Percentiles rank a stretch among this genome's conserved stretches.
These are phyloP conservation scores for Hygrophila difformis DNA, from an alignment of 257 asterid genomes.

Conservation along the genomic window DNA sequence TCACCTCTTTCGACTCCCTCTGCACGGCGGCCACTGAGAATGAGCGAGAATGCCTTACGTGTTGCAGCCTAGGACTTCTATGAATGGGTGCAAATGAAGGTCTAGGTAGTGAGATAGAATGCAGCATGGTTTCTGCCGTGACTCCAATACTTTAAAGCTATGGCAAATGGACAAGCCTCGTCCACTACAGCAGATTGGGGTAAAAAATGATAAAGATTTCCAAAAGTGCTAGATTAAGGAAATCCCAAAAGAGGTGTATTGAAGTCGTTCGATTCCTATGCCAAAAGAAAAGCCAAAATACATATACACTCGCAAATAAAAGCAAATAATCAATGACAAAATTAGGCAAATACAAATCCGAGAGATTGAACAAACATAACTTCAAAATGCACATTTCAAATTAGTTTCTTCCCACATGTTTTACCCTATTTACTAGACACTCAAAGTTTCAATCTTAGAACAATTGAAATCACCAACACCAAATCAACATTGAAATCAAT, in stretches of 20 bases:
- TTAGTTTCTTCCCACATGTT: too few relatives aligned
- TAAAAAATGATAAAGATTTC: not conserved
- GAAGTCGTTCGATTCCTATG: not conserved
- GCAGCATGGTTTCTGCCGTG: constrained; percentile 16
- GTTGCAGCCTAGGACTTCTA: constrained; percentile 4
- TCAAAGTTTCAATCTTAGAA: too few relatives aligned
- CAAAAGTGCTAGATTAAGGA: not conserved
- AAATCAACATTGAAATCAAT: too few relatives aligned
- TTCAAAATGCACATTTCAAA: too few relatives aligned
- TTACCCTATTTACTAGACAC: too few relatives aligned
- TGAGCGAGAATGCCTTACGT: constrained; percentile 15
- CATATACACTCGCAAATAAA: too few relatives aligned
- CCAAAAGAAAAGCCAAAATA: not conserved
- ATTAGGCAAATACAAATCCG: too few relatives aligned
- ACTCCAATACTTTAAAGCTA: constrained; percentile 15
- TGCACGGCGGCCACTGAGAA: constrained; percentile 26
- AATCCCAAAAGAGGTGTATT: not conserved
- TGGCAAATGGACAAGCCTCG: constrained; percentile 13
- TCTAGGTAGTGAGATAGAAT: constrained; percentile 18
- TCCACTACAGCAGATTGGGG: not conserved
- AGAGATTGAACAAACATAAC: too few relatives aligned
- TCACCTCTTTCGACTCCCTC: constrained; percentile 60
- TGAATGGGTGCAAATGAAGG: constrained; percentile 16
- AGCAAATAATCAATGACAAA: too few relatives aligned
- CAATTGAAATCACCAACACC: too few relatives aligned